Conservation (phyloP, 1,284 basidiomycete species). For the Mixia osmundae region DNA sequence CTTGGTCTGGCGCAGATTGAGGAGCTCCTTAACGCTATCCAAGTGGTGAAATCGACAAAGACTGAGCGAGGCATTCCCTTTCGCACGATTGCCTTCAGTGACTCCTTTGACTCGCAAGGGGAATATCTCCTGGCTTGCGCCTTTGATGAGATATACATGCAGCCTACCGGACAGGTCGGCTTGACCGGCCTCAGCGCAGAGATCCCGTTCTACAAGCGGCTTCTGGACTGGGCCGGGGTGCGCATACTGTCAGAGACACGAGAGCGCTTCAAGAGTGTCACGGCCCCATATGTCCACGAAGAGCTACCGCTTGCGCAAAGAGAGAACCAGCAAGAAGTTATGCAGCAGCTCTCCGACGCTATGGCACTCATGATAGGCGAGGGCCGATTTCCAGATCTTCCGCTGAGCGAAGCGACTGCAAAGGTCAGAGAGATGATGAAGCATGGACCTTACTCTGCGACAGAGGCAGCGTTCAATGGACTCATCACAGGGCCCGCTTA, state of each 20-base stretch:
- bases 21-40: constrained; percentile 23
- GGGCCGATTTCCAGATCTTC: constrained; percentile 13
- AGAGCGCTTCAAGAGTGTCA: constrained; percentile 22
- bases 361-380: constrained; percentile 16
- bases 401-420: constrained; percentile 1
- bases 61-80: constrained; percentile 16
- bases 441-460: constrained; percentile 21
- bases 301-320: constrained; percentile 16
- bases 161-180: constrained; percentile 24
- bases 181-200: constrained; percentile 20
- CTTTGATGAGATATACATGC: constrained; percentile 25
- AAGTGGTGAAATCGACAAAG: constrained; percentile 23
- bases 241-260: constrained; percentile 24
- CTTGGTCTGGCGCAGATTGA: constrained; percentile 26
- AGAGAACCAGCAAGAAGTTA: constrained; percentile 17
- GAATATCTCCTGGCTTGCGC: constrained; percentile 21
- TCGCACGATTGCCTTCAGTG: constrained; percentile 23
- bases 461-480: constrained; percentile 20
- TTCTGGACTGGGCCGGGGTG: constrained; percentile 25
- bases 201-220: constrained; percentile 20
- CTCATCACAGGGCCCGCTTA: constrained; percentile 22
- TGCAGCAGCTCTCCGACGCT: constrained; percentile 18
- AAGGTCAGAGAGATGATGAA: constrained; percentile 16
- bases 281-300: constrained; percentile 16
- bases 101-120: constrained; percentile 23